A percentile compares a stretch with the other conserved stretches of the same genome.
Conservation (phyloP, 1,284 basidiomycete species). For the Acaromyces ingoldii region DNA sequence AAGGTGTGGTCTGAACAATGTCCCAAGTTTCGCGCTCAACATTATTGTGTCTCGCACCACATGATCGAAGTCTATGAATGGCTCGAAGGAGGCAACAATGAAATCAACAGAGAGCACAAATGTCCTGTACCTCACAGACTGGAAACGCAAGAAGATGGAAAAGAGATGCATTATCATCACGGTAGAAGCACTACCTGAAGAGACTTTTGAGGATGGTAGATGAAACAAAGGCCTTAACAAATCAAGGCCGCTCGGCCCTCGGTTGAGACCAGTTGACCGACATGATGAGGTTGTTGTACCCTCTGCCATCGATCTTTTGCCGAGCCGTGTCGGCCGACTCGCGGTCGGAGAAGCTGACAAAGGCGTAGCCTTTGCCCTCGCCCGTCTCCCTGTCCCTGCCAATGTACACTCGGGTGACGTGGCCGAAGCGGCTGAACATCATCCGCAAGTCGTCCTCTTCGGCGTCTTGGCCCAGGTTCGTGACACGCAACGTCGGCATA, state of each 20-base stretch:
- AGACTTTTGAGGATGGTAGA: too few species aligned
- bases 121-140: too few species aligned
- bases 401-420: slow-evolving; percentile 85
- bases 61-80: too few species aligned
- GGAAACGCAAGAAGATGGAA: too few species aligned
- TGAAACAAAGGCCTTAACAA: too few species aligned
- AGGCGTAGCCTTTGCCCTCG: slow-evolving; percentile 90
- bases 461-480: slow-evolving; percentile 92
- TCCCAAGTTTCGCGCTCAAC: too few species aligned
- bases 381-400: slow-evolving; percentile 93
- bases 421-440: slow-evolving; percentile 63
- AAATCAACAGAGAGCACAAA: too few species aligned
- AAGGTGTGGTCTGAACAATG: too few species aligned
- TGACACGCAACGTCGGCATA: slow-evolving; percentile 91
- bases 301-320: slow-evolving; percentile 86
- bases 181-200: too few species aligned
- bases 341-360: slow-evolving; percentile 85
- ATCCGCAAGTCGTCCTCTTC: slow-evolving; percentile 90
- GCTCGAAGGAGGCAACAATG: too few species aligned
- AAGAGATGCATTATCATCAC: too few species aligned
- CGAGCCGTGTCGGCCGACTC: slow-evolving; percentile 78
- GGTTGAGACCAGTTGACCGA: slow-evolving; percentile 73
- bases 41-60: too few species aligned
- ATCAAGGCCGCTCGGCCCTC: slow-evolving; percentile 44
- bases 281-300: slow-evolving; percentile 82